Evolutionary conservation across 352 stramenopile genomes (phyloP).

Genomic region (Globisporangium canariense): DNA sequence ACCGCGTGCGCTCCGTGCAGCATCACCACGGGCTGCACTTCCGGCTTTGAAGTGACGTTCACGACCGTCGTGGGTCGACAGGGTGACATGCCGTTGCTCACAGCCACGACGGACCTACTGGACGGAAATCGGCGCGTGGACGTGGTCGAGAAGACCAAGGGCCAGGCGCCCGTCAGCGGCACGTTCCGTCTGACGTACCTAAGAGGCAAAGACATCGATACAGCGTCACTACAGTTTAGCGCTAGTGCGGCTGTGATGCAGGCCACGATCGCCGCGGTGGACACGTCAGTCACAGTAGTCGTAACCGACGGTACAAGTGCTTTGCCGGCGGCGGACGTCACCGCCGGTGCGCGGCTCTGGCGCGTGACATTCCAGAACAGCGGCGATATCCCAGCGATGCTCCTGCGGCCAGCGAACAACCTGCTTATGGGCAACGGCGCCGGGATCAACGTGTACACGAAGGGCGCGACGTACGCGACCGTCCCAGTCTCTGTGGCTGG

Average conservation of each 20-base stretch:
- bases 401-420: constrained; percentile 72
- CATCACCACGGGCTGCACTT: constrained; percentile 37
- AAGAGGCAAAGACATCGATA: constrained; percentile 73
- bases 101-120: constrained; percentile 78
- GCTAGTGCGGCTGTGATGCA: constrained; percentile 47
- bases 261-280: constrained; percentile 68
- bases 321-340: constrained; percentile 34
- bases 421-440: constrained; percentile 87
- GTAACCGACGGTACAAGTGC: constrained; percentile 61
- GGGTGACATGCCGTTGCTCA: constrained; percentile 89
- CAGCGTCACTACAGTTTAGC: constrained; percentile 61
- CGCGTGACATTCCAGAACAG: constrained; percentile 89
- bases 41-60: constrained; percentile 90
- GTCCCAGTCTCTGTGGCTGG: constrained; percentile 65
- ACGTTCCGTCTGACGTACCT: constrained; percentile 89
- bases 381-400: constrained; percentile 88
- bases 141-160: constrained; percentile 65
- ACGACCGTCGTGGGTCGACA: constrained; percentile 60
- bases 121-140: constrained; percentile 89
- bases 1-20: constrained; percentile 76
- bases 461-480: constrained; percentile 35
- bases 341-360: constrained; percentile 71
- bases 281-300: constrained; percentile 70
- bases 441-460: constrained; percentile 73
- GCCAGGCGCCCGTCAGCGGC: constrained; percentile 87